Conservation (phyloP, 345 rosid species). For the Pistacia atlantica region DNA sequence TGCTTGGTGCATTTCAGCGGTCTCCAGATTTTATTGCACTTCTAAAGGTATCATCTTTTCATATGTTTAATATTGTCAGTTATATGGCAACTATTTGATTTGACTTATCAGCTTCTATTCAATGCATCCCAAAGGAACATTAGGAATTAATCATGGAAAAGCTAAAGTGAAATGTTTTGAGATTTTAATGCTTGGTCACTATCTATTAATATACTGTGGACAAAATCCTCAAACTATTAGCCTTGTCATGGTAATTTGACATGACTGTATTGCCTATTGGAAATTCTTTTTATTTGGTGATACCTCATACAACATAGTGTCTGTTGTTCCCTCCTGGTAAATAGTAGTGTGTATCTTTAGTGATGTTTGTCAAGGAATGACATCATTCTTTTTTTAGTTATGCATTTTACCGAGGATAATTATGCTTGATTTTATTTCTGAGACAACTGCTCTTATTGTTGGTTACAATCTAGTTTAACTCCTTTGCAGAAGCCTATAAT, state of each 20-base stretch:
- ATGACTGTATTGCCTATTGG: no score
- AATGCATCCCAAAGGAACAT: neutral
- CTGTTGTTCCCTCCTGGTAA: neutral
- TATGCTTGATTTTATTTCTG: constrained; percentile 12
- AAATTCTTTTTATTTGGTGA: neutral
- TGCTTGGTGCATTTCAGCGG: constrained; percentile 87
- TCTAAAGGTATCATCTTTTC: constrained; percentile 56
- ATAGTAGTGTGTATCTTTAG: neutral
- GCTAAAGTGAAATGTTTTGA: neutral
- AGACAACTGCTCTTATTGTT: neutral
- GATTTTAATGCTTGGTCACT: neutral
- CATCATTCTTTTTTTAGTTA: neutral
- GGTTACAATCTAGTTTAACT: constrained; percentile 12
- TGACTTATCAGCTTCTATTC: neutral
- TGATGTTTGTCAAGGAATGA: neutral
- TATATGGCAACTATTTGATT: neutral
- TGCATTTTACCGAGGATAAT: neutral
- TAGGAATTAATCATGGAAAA: neutral
- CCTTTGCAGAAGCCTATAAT: constrained; percentile 85
- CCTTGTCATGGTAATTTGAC: constrained; percentile 4
- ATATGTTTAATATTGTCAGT: neutral
- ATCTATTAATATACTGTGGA: neutral
- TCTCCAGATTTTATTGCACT: constrained; percentile 82
- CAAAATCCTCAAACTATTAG: neutral
- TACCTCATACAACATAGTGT: neutral